These are phyloP conservation scores for Leishmania lainsoni DNA, from an alignment of 208 protist genomes.

Conservation along the genomic window DNA sequence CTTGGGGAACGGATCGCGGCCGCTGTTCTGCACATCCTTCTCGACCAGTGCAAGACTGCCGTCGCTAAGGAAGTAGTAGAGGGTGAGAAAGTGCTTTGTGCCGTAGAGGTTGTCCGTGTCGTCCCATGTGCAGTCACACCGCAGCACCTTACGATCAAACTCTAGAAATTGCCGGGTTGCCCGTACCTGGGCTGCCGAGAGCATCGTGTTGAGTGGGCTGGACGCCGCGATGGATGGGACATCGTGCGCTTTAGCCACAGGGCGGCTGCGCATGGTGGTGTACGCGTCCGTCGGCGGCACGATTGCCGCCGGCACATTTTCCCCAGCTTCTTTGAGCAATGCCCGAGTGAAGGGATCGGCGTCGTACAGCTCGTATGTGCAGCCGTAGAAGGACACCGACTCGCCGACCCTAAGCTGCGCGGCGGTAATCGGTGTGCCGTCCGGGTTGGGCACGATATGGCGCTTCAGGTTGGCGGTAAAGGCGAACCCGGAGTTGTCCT, in stretches of 20 bases:
- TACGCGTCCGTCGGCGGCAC: conserved; percentile 78
- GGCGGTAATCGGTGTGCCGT: conserved; percentile 79
- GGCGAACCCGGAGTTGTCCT: conserved; percentile 96
- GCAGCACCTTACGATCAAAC: conserved; percentile 96
- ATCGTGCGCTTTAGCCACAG: conserved; percentile 66
- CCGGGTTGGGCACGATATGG: conserved; percentile 82
- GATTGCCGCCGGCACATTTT: conserved; percentile 56
- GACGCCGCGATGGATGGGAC: conserved; percentile 80
- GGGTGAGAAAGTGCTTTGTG: conserved; percentile 90
- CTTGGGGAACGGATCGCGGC: conserved; percentile 96
- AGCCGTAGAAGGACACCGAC: conserved; percentile 92
- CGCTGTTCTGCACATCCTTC: conserved; percentile 94
- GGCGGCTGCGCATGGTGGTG: conserved; percentile 42
- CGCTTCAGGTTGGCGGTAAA: conserved; percentile 93
- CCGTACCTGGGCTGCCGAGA: conserved; percentile 86
- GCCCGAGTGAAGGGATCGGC: conserved; percentile 93
- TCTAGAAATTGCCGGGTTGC: conserved; percentile 92
- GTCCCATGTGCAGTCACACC: conserved; percentile 97
- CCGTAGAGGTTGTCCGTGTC: conserved; percentile 89
- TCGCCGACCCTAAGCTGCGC: conserved; percentile 89
- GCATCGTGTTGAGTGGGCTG: conserved; percentile 66
- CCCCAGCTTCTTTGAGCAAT: conserved; percentile 74
- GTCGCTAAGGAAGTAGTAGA: conserved; percentile 98
- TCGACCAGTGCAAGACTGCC: conserved; percentile 96
- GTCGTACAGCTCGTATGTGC: conserved; percentile 94